Conservation (phyloP, 2,329 filamentous ascomycete species). For the Xylariales sp. region DNA sequence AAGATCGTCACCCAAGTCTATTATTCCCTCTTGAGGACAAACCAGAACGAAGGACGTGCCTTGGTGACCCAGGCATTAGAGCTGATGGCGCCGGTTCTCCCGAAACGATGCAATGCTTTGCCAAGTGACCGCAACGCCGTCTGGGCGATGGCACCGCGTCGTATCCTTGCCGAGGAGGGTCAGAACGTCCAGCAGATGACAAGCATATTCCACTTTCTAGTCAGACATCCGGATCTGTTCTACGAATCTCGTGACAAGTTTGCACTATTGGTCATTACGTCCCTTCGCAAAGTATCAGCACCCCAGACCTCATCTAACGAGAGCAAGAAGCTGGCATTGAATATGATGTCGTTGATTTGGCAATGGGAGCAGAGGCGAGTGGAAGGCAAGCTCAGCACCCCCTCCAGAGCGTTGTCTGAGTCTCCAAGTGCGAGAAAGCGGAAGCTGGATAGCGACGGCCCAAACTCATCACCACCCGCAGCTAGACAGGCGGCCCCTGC, state of each 20-base stretch:
- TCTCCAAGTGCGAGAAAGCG: slow-evolving; percentile 74
- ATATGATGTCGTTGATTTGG: slow-evolving; percentile 87
- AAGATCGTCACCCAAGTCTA: slow-evolving; percentile 98
- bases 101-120: slow-evolving; percentile 69
- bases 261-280: slow-evolving; percentile 80
- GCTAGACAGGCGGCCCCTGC: slow-evolving; percentile 38
- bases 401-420: slow-evolving; percentile 46
- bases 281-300: slow-evolving; percentile 79
- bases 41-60: slow-evolving; percentile 89
- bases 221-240: slow-evolving; percentile 87
- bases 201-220: slow-evolving; percentile 95
- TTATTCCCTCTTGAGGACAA: slow-evolving; percentile 81
- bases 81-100: slow-evolving; percentile 88
- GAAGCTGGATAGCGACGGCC: slow-evolving; percentile 62
- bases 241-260: slow-evolving; percentile 94
- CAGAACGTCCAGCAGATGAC: slow-evolving; percentile 95
- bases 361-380: slow-evolving; percentile 86
- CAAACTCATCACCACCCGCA: slow-evolving; percentile 50
- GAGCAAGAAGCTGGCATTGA: slow-evolving; percentile 84
- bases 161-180: slow-evolving; percentile 88
- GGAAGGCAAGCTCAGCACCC: slow-evolving; percentile 47
- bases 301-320: slow-evolving; percentile 84
- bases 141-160: slow-evolving; percentile 86
- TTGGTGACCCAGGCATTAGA: slow-evolving; percentile 93
- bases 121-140: slow-evolving; percentile 69